Base-by-base conservation (phyloP, 768 basidiomycete species). In the Rhizopogon roseolus region DNA sequence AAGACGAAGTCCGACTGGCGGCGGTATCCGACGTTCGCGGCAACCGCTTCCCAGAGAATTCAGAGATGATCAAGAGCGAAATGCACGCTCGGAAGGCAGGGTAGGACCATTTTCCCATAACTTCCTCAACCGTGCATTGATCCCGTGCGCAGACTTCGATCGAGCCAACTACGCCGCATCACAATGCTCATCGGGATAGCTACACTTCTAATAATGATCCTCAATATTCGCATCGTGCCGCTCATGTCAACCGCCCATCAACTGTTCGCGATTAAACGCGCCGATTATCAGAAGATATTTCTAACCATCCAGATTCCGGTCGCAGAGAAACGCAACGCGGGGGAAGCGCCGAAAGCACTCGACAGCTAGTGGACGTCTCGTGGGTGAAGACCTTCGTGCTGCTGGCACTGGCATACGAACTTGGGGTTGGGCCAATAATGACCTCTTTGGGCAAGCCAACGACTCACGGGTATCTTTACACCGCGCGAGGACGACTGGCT, bases 311-410 rank as follows among this genome's bases (percentile, higher is more conserved):
- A 0, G 62, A 64, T 14, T 27, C 49, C 28, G 86, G 84, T 28
- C 70, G 80, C 27, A 70, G 78, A 41, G 87, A 88, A 62, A 75
- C 75, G 28, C 64, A 78, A 16, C 73, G 88, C 36, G 79, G 78
- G 0, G 88, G 88, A 4, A 89, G 86, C 64, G 85, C 82, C 3
- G 90, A 90, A 69, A 87, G 80, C 62, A 74, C 82, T 7, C 64
- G n/a, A n/a, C n/a, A n/a, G n/a, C 22, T 22, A 3, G 22, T 22
- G 22, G 22, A 22, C 22, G 22, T 22, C 22, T 22, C 22, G 22
- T 22, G 22, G 22, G 22, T 22, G 22, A 22, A 22, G 22, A 3
- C 22, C 22, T 22, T 22, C 22, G 22, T 22, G 22, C 22, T 22
- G 22, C 3, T 22, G 22, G 19, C 19, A 16, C 36, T 41, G 60